A percentile compares a stretch with the other conserved stretches of the same genome.
Conservation (phyloP, 2,329 filamentous ascomycete genomes). For the Gyromitra esculenta region DNA sequence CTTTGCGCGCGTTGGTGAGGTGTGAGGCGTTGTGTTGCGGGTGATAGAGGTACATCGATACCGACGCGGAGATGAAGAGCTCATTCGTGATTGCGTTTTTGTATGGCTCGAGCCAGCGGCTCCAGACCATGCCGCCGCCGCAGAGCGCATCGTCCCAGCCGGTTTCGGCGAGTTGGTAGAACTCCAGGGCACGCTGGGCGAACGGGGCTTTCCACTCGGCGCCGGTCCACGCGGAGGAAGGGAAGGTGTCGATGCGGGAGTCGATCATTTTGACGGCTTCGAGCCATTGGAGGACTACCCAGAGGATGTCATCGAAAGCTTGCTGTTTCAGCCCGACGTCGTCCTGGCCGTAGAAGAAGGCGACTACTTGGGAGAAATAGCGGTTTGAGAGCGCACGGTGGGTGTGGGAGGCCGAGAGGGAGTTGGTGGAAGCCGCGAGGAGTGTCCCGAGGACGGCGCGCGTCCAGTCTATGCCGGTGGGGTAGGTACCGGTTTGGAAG, state of each 20-base stretch:
- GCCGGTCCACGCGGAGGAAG: conserved; percentile 72
- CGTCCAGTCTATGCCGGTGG: conserved; percentile 90
- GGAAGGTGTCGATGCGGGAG: conserved; percentile 22
- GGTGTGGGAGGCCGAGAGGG: conserved; percentile 59
- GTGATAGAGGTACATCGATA: conserved; percentile 89
- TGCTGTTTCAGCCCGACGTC: conserved; percentile 76
- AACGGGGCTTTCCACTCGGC: conserved; percentile 78
- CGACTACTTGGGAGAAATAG: conserved; percentile 79
- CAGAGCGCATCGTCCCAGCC: conserved; percentile 88
- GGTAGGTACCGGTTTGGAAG: conserved; percentile 82
- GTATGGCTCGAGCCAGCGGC: conserved; percentile 79
- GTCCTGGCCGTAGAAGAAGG: conserved; percentile 89
- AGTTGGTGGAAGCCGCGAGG: conserved; percentile 78
- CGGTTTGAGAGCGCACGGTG: conserved; percentile 72
- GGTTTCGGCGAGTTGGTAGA: conserved; percentile 80
- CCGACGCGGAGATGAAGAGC: conserved; percentile 83
- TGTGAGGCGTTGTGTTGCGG: conserved; percentile 69
- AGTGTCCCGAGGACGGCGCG: conserved; percentile 84
- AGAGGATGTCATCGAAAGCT: conserved; percentile 93
- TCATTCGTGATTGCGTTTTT: conserved; percentile 98
- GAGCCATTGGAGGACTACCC: conserved; percentile 92
- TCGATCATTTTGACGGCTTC: conserved; percentile 48
- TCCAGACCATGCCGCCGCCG: conserved; percentile 91
- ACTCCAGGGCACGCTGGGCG: conserved; percentile 82
- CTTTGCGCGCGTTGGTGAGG: conserved; percentile 76